Evolutionary conservation across 306 rosid species (phyloP), one percentile per base, ranked within the genome.

Genomic region (Amphicarpaea edgeworthii): DNA sequence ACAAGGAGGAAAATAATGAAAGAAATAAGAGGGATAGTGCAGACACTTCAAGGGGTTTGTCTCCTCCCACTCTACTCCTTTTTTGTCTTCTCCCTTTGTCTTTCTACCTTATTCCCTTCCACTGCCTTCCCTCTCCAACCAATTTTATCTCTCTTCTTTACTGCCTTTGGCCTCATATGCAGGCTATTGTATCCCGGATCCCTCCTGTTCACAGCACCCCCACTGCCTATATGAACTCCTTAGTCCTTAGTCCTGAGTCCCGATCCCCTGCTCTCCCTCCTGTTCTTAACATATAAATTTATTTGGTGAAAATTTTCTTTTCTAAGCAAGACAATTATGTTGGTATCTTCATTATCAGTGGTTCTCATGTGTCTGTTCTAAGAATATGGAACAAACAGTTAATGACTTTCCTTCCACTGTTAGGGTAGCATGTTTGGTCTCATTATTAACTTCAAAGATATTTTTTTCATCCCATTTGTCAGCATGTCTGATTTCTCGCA

Each of bases 361-460:
- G 6, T 7, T 30, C 37, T 30, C 37, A 30, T 30, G 37, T 30
- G 37, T 3, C 7, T 30, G 37, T 30, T 30, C 6, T 30, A 30
- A 30, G 37, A 30, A 30, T 30, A 30, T 30, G 37, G 5, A 30
- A 30, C 37, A 30, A 30, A 30, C 37, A 30, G 37, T 30, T 30
- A 30, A 30, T 30, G 37, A 30, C 7, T 30, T 30, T 30, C 37
- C 37, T 30, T 30, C 37, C 37, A 30, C 37, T 30, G 37, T 30
- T 30, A 30, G 4, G 41, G 58, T 30, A 34, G 32, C 34, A 50
- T 19, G 45, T 32, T 23, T 58, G 62, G 8, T 68, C 69, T 72
- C 3, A 15, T 38, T 69, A 15, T 38, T 69, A 54, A 43, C 55
- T 49, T 3, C 41, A 26, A 43, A 28, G 67, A 81, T 70, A 61